phyloP scores from a whole-genome alignment of 768 basidiomycete species.

The Suillus luteus region DNA sequence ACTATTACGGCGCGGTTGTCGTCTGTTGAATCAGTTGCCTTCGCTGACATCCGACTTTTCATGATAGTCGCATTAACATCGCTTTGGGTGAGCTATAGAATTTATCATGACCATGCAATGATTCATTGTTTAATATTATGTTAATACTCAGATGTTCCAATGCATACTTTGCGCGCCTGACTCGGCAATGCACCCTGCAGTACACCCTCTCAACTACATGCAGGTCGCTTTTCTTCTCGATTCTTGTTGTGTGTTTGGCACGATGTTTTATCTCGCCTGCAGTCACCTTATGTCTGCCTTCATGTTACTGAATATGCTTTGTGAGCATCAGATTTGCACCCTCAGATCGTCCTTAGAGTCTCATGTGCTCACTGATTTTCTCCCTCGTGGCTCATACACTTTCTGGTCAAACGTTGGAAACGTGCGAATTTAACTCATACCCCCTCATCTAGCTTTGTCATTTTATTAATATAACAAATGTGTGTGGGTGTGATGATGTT shows the following conservation, averaged over 20 bases:
- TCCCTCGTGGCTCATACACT: no score
- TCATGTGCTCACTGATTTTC: no score
- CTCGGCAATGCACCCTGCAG: not conserved
- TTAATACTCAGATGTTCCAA: not conserved
- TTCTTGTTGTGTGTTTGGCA: not conserved
- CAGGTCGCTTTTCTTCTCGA: not conserved
- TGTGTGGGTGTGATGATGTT: no score
- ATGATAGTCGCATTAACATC: not conserved
- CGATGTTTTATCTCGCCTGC: not conserved
- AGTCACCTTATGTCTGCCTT: not conserved
- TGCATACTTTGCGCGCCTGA: not conserved
- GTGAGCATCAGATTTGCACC: not conserved
- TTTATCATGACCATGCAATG: not conserved
- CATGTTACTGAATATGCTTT: not conserved
- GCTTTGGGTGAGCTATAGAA: slow-evolving; percentile 1
- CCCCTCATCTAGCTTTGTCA: no score
- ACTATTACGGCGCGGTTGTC: not conserved
- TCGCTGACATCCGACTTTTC: not conserved
- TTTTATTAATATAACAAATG: no score
- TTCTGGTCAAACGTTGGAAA: no score
- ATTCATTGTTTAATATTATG: not conserved
- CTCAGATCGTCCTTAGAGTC: no score
- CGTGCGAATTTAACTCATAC: no score
- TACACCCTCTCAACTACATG: not conserved
- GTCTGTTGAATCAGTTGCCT: not conserved